Base-by-base conservation (phyloP, 2,329 filamentous ascomycete genomes). In the Dryadomyces sulphureus region DNA sequence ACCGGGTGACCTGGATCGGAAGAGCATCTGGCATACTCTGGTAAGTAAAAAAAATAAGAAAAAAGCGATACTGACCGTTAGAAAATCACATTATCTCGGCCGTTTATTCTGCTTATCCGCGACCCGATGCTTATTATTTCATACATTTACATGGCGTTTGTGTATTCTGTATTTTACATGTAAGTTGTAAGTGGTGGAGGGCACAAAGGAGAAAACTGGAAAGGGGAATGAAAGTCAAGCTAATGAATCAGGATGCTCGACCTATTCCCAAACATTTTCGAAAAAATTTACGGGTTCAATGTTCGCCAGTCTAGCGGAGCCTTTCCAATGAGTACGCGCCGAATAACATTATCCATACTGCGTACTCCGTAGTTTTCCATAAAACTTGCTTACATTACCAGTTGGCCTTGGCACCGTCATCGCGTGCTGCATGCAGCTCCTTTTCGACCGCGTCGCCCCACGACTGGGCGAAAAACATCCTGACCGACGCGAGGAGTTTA, bases 81-180 rank as follows among this genome's bases (percentile, higher is more conserved):
- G 27, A 32, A 14, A 32, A 21, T 7, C 19, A 32, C 41, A 9
- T 17, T 43, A 5, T 32, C 41, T 2, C 22, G 25, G 14, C 41
- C 41, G 4, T 21, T 43, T 9, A 9, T 6, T 14, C 25, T 43
- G 11, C 41, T 43, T n/a, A 27, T 32, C n/a, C 7, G 16, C n/a
- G 41, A 43, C 7, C n/a, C 41, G 5, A 21, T 43, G 7, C 17
- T 43, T 11, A 8, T 16, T 9, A 7, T 43, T 5, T n/a, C 25
- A 4, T 43, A 25, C 19, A 16, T 34, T 5, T 43, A 43, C n/a
- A 32, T 43, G 17, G 41, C 41, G 3, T 34, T 43, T 20, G n/a
- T 43, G 3, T 43, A 43, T 43, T 14, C 41, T 4, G 12, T 43
- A 12, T 43, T 43, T 34, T 43, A 43, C 24, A 30, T 43, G 41